Evolutionary conservation across 208 protist genomes (phyloP).

Genomic region (Leishmania martiniquensis): DNA sequence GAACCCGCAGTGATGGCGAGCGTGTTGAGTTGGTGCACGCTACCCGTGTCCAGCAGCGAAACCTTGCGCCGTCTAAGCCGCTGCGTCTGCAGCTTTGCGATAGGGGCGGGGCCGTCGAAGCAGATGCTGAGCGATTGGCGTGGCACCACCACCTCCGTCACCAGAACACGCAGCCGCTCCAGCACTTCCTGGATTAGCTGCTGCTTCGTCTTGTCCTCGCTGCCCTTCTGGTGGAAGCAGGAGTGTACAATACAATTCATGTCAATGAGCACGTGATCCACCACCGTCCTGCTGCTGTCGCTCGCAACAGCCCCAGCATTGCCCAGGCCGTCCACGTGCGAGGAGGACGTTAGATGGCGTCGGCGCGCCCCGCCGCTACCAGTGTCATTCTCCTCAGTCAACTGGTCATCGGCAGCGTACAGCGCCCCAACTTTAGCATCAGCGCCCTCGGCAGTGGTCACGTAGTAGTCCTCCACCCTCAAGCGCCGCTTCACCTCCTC

Average conservation of each 20-base stretch:
- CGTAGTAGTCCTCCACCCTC: constrained; percentile 15
- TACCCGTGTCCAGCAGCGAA: constrained; percentile 49
- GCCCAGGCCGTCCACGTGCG: constrained; percentile 1
- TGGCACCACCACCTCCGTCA: constrained; percentile 69
- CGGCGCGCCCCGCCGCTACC: neutral
- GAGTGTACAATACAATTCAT: constrained; percentile 90
- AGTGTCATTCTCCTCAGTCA: neutral
- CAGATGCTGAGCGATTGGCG: constrained; percentile 72
- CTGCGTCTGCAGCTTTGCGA: constrained; percentile 86
- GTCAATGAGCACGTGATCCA: constrained; percentile 84
- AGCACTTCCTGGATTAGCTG: constrained; percentile 82
- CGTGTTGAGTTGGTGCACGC: constrained; percentile 55
- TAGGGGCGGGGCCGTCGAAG: constrained; percentile 82
- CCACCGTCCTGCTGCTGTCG: constrained; percentile 5
- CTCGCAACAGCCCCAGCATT: neutral
- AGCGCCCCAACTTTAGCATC: neutral
- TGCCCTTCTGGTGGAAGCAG: constrained; percentile 45
- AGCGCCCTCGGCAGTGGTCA: neutral
- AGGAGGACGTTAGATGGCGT: constrained; percentile 20
- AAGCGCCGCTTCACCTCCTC: constrained; percentile 33
- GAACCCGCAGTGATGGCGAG: constrained; percentile 83
- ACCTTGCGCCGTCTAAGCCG: constrained; percentile 76
- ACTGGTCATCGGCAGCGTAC: neutral
- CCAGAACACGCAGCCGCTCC: constrained; percentile 63
- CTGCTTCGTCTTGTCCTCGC: constrained; percentile 45